phyloP scores from a whole-genome alignment of 1,284 basidiomycete species.

The Trichosporon faecale region DNA sequence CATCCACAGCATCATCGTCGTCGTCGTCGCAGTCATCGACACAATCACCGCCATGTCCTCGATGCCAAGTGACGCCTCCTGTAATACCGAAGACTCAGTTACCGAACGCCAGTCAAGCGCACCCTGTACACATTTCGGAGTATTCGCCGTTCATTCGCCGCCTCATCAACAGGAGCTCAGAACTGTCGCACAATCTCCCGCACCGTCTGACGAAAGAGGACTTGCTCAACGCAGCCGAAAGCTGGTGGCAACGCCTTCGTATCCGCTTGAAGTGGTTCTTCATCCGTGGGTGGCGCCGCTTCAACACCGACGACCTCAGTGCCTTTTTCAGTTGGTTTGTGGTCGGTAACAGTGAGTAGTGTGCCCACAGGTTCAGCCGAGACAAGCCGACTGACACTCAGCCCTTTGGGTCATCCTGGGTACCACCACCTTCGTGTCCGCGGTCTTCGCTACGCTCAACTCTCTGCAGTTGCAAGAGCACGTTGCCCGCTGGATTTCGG shows the following conservation, averaged over 20 bases:
- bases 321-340: constrained; percentile 94
- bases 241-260: constrained; percentile 82
- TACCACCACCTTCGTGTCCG: constrained; percentile 97
- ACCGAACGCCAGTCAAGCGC: neutral
- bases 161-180: constrained; percentile 52
- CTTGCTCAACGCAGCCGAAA: constrained; percentile 76
- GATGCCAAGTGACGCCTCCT: constrained; percentile 1
- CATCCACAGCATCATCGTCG: no score
- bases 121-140: constrained; percentile 48
- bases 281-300: constrained; percentile 89
- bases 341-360: constrained; percentile 71
- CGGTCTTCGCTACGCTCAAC: constrained; percentile 83
- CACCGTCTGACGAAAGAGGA: constrained; percentile 82
- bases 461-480: constrained; percentile 89
- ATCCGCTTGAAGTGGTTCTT: constrained; percentile 99
- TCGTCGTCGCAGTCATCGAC: neutral
- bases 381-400: constrained; percentile 15
- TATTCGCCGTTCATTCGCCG: constrained; percentile 76
- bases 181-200: constrained; percentile 53
- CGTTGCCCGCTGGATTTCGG: constrained; percentile 82
- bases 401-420: constrained; percentile 79
- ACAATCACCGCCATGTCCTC: neutral
- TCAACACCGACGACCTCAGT: constrained; percentile 94
- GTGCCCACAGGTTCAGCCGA: no score
- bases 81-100: neutral